Base-by-base conservation (phyloP, 805 yeast genomes). In the Cyberlindnera xishuangbannaensis region DNA sequence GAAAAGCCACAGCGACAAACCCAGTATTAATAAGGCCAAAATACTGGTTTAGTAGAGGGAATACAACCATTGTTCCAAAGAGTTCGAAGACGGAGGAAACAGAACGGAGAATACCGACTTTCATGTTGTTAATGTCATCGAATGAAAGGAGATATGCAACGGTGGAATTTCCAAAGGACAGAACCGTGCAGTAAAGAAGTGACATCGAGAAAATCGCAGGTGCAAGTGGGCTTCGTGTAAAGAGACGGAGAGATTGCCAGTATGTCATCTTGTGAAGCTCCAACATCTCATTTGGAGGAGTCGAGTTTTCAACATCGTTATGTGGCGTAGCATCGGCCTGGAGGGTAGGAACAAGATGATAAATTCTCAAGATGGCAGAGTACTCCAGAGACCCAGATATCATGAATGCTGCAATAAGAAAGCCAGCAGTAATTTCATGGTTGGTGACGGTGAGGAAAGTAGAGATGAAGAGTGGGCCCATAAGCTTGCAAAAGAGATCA, bases 391-490 rank as follows among this genome's bases (percentile, higher is more conserved):
- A 43, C 16, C 51, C 50, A 3, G 61, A 55, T 6, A 54, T 23
- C 10, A 48, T 18, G 40, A 60, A 60, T 27, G 54, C 40, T 5
- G 44, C 36, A n/a, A 59, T 44, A 13, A 60, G 40, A 9, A 49
- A 39, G n/a, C 42, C 9, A 4, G 61, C 47, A 0, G 64, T 47
- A n/a, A 40, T 39, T n/a, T 40, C 30, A 34, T 43, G 40, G 14
- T 53, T 40, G 15, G 44, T 37, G 13, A 40, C 19, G 4, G 58
- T 48, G 25, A 53, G 46, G 20, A 63, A 39, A 4, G 57, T 36
- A 12, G 65, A 58, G 16, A 63, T 58, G 28, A 50, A 50, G 18
- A 61, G 47, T 0, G 69, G 69, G 7, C 64, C 67, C 27, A 55
- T 36, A 23, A 64, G 45, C 37, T 63, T 63, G 36, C 64, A 60